phyloP scores from a whole-genome alignment of 208 protist genomes.

The Acanthamoeba culbertsoni region DNA sequence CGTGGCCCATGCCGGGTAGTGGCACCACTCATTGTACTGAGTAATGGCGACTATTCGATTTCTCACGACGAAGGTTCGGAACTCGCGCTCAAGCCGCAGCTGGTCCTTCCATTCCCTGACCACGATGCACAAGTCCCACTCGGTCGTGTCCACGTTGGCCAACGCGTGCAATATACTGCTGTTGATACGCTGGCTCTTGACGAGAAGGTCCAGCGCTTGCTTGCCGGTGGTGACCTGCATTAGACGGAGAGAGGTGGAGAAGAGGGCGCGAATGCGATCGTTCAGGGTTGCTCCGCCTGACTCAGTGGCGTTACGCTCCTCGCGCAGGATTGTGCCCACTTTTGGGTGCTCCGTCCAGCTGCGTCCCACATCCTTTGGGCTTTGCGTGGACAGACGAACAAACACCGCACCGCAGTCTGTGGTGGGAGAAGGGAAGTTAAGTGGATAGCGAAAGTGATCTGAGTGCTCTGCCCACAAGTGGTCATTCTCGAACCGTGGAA shows the following conservation, averaged over 20 bases:
- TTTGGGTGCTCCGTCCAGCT: neutral
- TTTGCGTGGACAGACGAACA: constrained; percentile 12
- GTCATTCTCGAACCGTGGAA: neutral
- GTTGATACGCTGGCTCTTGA: neutral
- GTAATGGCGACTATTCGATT: constrained; percentile 57
- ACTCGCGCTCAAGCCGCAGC: constrained; percentile 57
- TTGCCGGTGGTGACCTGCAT: neutral
- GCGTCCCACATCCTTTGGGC: constrained; percentile 7
- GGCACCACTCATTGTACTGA: constrained; percentile 64
- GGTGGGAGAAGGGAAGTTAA: neutral
- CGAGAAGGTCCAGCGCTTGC: neutral
- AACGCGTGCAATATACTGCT: neutral
- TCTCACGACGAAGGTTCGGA: constrained; percentile 44
- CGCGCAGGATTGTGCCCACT: neutral
- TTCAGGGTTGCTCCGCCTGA: neutral
- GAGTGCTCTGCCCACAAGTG: neutral
- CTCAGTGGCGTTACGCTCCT: neutral
- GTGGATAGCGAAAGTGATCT: neutral
- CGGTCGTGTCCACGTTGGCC: neutral
- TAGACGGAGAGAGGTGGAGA: neutral
- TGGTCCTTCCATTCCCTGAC: neutral
- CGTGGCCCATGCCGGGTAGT: constrained; percentile 44
- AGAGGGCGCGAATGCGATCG: neutral
- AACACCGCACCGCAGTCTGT: neutral
- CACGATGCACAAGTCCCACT: constrained; percentile 2